Evolutionary conservation across 306 rosid species (phyloP).

Genomic region (Cicer judaicum): DNA sequence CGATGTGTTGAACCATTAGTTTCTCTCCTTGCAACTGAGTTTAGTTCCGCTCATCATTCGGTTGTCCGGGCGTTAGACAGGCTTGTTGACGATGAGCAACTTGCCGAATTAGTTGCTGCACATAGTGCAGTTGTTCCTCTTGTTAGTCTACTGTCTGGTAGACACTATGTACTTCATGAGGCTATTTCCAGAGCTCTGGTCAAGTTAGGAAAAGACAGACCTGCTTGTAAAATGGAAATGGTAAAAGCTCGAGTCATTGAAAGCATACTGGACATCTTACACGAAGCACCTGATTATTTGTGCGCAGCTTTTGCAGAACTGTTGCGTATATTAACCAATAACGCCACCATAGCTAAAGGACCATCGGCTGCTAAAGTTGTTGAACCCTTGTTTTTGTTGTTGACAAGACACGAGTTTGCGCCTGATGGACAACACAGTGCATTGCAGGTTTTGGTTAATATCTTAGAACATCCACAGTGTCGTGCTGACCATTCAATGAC

Average conservation of each 20-base stretch:
- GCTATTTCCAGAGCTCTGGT: slow-evolving; percentile 92
- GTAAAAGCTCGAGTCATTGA: slow-evolving; percentile 96
- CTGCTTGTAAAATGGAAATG: slow-evolving; percentile 98
- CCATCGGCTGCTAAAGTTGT: slow-evolving; percentile 90
- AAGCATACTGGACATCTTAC: slow-evolving; percentile 79
- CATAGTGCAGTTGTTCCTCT: slow-evolving; percentile 95
- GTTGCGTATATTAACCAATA: slow-evolving; percentile 95
- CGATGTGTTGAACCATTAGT: slow-evolving; percentile 96
- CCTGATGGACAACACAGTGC: slow-evolving; percentile 98
- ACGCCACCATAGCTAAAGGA: slow-evolving; percentile 96
- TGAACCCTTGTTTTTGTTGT: slow-evolving; percentile 83
- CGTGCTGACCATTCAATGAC: slow-evolving; percentile 86
- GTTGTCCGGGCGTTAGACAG: slow-evolving; percentile 94
- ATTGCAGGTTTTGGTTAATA: slow-evolving; percentile 92
- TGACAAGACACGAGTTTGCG: slow-evolving; percentile 82
- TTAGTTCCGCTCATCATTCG: slow-evolving; percentile 87
- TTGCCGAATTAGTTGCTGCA: slow-evolving; percentile 94
- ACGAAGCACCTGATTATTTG: slow-evolving; percentile 92
- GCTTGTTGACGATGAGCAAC: slow-evolving; percentile 96
- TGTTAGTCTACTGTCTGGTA: slow-evolving; percentile 86
- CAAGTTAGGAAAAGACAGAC: slow-evolving; percentile 96
- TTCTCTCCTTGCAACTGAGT: slow-evolving; percentile 86
- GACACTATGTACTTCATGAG: slow-evolving; percentile 91
- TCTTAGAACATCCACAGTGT: slow-evolving; percentile 94
- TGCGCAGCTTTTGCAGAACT: slow-evolving; percentile 88